Evolutionary conservation across 164 flowering plant species (phyloP), one percentile per base, ranked within the genome.

Genomic region (Echeveria elegans): DNA sequence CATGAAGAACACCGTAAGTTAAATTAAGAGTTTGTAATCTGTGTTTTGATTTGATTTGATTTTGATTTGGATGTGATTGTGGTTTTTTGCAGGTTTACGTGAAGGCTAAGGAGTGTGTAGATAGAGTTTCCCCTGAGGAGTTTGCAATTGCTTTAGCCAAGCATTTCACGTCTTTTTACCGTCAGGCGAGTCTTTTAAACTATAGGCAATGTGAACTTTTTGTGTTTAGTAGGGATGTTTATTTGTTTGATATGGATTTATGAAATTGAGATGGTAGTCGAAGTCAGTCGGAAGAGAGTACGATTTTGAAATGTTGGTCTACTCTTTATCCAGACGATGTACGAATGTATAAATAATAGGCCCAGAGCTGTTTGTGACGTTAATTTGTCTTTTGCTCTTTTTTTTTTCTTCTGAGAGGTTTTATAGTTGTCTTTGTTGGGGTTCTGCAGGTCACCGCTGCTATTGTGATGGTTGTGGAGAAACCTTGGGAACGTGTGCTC

Each of bases 401-500:
- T 40, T 8, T 14, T 40, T 40, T 0, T 36, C 38, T 38, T 38
- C 12, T 38, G 41, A 14, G 15, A 11, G 15, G 15, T 43, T 15
- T 12, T 12, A 43, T 12, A 43, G 47, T 16, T 43, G 16, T 34
- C 28, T 34, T 11, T 34, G 4, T 26, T 63, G 9, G 21, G 45
- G 21, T 72, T 40, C 28, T 75, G 64, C 69, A 95, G 97, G 99
- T 95, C 40, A 76, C 85, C 56, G 21, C 85, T 75, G 92, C 94
- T 12, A 79, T 88, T 23, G 72, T 95, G 72, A 86, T 76, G 60
- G 80, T 95, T 65, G 86, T 82, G 65, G 99, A 95, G 72, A 95
- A 89, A 82, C 96, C 97, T 64, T 95, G 99, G 99, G 96, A 89
- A 73, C 96, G 97, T 31, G 77, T 85, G 24, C 8, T 14, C 60